Evolutionary conservation across 768 basidiomycete species (phyloP), one percentile per base, ranked within the genome.

Genomic region (Boletus sp.): DNA sequence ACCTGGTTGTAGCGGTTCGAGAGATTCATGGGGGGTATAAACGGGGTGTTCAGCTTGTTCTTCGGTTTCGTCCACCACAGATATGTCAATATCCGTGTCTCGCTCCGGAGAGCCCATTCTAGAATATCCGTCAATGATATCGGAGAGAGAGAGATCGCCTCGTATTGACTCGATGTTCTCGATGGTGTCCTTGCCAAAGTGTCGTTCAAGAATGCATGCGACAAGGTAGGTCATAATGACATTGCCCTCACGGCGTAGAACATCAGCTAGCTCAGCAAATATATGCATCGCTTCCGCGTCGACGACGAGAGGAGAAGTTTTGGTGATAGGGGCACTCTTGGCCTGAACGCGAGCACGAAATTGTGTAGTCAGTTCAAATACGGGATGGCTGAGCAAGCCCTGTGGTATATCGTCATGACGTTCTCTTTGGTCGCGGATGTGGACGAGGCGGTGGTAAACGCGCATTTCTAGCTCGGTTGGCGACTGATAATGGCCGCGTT

Each of bases 401-500:
- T 75, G 71, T 0, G 94, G 86, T 35, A 93, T 84, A 62, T 79
- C 83, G 63, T 85, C 90, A 63, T 79, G 84, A 9, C 83, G 88
- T 64, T 89, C 88, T 57, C 72, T 81, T 63, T 89, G 88, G 69
- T 94, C 90, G 29, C 92, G 85, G 41, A 98, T 87, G 63, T 97
- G 93, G 29, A 90, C 87, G 30, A 98, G 82, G 44, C 95, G 84
- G 66, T 95, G 91, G 72, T 98, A 99, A 1, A 97, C 85, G 32
- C 92, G 85, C 85, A 99, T 97, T 71, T 99, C 96, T 43, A 98
- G 81, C 65, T 98, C 95, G 37, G 88, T 89, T 0, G 88, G 83
- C 10, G 88, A 88, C 62, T 84, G 73, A 56, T 87, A 86, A 39
- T 74, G 72, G 9, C 77, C 79, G 0, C 83, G 77, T 53, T 90